These are phyloP conservation scores for Tremella mesenterica DNA, from an alignment of 768 basidiomycete genomes.

Conservation along the genomic window DNA sequence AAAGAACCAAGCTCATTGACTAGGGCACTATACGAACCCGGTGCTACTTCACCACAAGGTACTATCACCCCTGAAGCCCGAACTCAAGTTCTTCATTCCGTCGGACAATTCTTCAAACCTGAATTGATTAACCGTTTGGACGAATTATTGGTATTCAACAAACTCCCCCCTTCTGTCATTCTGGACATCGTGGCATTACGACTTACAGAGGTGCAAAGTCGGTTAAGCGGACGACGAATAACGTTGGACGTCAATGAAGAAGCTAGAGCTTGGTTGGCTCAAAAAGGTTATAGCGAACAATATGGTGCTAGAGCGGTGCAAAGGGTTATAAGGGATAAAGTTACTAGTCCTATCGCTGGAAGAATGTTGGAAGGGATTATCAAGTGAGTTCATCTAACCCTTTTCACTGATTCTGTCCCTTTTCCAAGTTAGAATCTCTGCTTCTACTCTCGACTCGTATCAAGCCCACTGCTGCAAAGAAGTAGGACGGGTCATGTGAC, in stretches of 20 bases:
- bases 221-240: conserved; percentile 61
- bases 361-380: conserved; percentile 72
- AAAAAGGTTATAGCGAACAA: conserved; percentile 68
- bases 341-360: conserved; percentile 72
- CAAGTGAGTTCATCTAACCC: conserved; percentile 47
- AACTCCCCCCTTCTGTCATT: conserved; percentile 64
- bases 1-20: too few relatives aligned
- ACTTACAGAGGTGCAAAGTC: conserved; percentile 60
- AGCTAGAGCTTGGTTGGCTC: conserved; percentile 61
- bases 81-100: conserved; percentile 62
- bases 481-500: not conserved
- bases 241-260: conserved; percentile 59
- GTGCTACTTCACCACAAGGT: conserved; percentile 59
- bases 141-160: conserved; percentile 63
- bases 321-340: conserved; percentile 70
- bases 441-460: not conserved
- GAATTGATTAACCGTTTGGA: conserved; percentile 85
- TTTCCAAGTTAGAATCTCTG: not conserved
- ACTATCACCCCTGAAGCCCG: conserved; percentile 57
- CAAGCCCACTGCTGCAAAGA: not conserved
- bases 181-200: conserved; percentile 70
- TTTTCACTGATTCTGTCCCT: not conserved
- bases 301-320: conserved; percentile 86
- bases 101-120: conserved; percentile 74
- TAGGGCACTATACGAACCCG: conserved; percentile 56